These are phyloP conservation scores for Tricholoma sp. DNA, from an alignment of 768 basidiomycete species.

Conservation along the genomic window DNA sequence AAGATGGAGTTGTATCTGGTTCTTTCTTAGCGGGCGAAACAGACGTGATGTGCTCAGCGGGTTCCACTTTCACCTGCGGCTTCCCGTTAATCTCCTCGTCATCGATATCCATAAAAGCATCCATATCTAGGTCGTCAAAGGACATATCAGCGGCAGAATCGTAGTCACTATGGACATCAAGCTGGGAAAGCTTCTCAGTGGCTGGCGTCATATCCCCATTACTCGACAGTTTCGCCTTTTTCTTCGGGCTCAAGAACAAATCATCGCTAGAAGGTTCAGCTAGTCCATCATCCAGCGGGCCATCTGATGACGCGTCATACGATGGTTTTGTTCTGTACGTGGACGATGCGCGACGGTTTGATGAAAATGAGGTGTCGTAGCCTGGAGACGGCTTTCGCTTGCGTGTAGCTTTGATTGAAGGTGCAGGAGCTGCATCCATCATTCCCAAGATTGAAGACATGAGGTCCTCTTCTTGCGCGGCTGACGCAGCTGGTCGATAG, in stretches of 20 bases:
- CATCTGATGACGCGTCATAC: conserved; percentile 46
- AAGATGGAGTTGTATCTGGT: conserved; percentile 45
- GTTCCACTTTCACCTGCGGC: conserved; percentile 29
- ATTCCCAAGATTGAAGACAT: conserved; percentile 76
- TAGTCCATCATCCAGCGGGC: conserved; percentile 30
- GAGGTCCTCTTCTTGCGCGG: conserved; percentile 82
- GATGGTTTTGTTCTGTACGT: conserved; percentile 30
- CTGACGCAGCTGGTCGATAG: conserved; percentile 73
- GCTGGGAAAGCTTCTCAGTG: conserved; percentile 48
- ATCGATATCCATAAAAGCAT: conserved; percentile 58
- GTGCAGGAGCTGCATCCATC: conserved; percentile 50
- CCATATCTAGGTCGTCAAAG: conserved; percentile 55
- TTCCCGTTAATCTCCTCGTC: conserved; percentile 40
- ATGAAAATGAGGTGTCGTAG: conserved; percentile 37
- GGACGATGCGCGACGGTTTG: conserved; percentile 21
- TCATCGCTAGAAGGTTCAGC: conserved; percentile 52
- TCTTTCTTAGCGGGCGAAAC: conserved; percentile 30
- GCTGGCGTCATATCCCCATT: conserved; percentile 47
- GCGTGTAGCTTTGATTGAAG: conserved; percentile 32
- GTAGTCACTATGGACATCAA: conserved; percentile 53
- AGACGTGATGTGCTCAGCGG: conserved; percentile 20
- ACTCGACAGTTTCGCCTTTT: conserved; percentile 45
- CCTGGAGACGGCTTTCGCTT: conserved; percentile 66
- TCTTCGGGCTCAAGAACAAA: conserved; percentile 61
- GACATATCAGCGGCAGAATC: conserved; percentile 35